phyloP scores from a whole-genome alignment of 257 asterid genomes.

The Cynanchum wilfordii region DNA sequence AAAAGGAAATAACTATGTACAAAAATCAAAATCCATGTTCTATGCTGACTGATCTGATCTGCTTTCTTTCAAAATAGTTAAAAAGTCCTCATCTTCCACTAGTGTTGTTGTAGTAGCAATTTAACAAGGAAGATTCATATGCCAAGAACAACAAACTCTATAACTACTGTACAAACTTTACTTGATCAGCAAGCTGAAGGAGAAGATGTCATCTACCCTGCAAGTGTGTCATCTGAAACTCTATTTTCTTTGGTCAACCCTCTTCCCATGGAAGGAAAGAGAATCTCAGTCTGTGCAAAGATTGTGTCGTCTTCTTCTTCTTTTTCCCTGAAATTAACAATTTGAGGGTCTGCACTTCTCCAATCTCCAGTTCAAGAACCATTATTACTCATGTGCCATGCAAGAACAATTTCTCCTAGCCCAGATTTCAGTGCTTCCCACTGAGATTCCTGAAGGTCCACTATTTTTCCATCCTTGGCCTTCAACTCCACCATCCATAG shows the following conservation, averaged over 20 bases:
- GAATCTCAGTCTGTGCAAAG: neutral
- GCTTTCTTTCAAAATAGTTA: neutral
- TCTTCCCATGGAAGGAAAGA: neutral
- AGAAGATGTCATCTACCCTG: neutral
- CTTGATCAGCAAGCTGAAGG: constrained; percentile 7
- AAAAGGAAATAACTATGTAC: neutral
- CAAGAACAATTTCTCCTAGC: constrained; percentile 43
- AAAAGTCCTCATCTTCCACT: neutral
- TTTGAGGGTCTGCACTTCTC: neutral
- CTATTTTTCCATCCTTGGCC: constrained; percentile 39
- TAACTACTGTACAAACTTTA: constrained; percentile 7
- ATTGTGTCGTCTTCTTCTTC: neutral
- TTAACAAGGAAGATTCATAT: constrained; percentile 10
- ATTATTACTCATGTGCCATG: constrained; percentile 36
- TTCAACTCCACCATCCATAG: constrained; percentile 70
- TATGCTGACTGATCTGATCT: neutral
- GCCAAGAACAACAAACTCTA: neutral
- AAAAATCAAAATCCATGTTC: constrained; percentile 3
- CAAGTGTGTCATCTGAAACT: neutral
- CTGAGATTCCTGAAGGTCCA: constrained; percentile 48
- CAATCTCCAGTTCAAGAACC: constrained; percentile 21
- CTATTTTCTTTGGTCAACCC: neutral
- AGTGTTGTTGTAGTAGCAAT: neutral
- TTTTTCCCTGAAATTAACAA: neutral
- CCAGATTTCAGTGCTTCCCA: constrained; percentile 66